These are phyloP conservation scores for Cutaneotrichosporon sp. DNA, from an alignment of 1,284 basidiomycete species.

Conservation along the genomic window DNA sequence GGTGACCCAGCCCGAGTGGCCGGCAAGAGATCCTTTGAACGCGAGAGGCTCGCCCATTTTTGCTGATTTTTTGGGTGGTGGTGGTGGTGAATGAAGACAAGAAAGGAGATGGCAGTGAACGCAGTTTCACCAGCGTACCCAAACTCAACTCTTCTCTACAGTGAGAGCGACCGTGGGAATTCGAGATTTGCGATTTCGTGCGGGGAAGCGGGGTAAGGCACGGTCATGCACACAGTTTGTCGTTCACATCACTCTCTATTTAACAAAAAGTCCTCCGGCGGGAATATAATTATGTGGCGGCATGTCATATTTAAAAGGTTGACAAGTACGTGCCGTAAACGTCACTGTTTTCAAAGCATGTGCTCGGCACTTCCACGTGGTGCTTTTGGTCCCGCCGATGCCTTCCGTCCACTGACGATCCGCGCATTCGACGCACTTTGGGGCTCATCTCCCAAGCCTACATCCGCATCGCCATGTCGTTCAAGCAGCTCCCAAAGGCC, in stretches of 20 bases:
- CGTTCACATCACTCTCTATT: too few relatives aligned
- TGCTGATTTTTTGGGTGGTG: constrained; percentile 19
- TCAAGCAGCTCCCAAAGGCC: constrained; percentile 74
- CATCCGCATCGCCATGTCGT: constrained; percentile 33
- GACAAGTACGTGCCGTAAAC: background rate
- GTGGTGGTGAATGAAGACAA: constrained; percentile 20
- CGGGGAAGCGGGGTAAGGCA: too few relatives aligned
- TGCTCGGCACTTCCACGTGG: constrained; percentile 3
- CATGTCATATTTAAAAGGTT: too few relatives aligned
- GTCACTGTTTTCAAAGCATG: background rate
- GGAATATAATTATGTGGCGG: background rate
- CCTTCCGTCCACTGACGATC: constrained; percentile 4
- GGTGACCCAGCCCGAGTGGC: constrained; percentile 96
- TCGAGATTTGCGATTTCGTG: too few relatives aligned
- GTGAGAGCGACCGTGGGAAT: too few relatives aligned
- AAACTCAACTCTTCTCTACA: too few relatives aligned
- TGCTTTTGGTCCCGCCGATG: background rate
- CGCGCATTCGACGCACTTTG: background rate
- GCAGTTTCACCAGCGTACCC: background rate
- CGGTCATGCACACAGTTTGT: too few relatives aligned
- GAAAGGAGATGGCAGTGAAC: background rate
- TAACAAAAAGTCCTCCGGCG: background rate
- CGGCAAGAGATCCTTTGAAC: constrained; percentile 88
- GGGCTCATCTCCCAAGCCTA: background rate
- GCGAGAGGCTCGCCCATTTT: constrained; percentile 80